A percentile compares a stretch with the other conserved stretches of the same genome.
Evolutionary conservation across 108 stramenopile genomes (phyloP).

Genomic region (Cyclotella sp.): DNA sequence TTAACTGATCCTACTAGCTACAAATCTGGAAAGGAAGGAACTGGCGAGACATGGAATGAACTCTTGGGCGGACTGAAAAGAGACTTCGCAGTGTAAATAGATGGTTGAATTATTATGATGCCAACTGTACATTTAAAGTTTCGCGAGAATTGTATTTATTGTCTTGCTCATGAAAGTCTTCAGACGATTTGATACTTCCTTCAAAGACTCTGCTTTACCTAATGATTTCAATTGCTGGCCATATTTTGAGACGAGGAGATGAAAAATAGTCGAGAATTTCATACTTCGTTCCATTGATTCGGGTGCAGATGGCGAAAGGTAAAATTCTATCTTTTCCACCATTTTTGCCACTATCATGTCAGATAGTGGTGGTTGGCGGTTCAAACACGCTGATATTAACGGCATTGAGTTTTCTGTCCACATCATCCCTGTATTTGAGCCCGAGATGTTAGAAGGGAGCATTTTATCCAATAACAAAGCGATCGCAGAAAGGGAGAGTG

Average conservation of each 20-base stretch:
- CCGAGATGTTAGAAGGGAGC: neutral
- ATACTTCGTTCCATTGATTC: constrained; percentile 36
- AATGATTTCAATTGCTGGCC: constrained; percentile 8
- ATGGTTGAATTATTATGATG: neutral
- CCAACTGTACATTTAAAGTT: neutral
- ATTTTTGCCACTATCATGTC: constrained; percentile 19
- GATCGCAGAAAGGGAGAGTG: constrained; percentile 34
- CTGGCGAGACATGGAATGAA: constrained; percentile 62
- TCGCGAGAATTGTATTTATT: neutral
- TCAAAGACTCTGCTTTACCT: constrained; percentile 1
- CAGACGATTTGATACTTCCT: constrained; percentile 10
- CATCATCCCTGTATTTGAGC: constrained; percentile 15
- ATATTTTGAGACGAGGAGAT: constrained; percentile 40
- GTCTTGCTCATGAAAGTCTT: constrained; percentile 47
- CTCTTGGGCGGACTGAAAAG: constrained; percentile 66
- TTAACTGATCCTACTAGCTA: constrained; percentile 43
- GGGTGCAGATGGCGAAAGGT: neutral
- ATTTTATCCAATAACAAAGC: constrained; percentile 19
- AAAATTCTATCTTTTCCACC: constrained; percentile 22
- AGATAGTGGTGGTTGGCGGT: constrained; percentile 28
- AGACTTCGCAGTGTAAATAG: constrained; percentile 31
- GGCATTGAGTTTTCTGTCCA: constrained; percentile 49
- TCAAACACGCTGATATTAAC: constrained; percentile 39
- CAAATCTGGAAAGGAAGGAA: constrained; percentile 62
- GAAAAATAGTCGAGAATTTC: constrained; percentile 45